Evolutionary conservation across 495 filamentous ascomycete genomes (phyloP).

Genomic region (Xylaria flabelliformis): DNA sequence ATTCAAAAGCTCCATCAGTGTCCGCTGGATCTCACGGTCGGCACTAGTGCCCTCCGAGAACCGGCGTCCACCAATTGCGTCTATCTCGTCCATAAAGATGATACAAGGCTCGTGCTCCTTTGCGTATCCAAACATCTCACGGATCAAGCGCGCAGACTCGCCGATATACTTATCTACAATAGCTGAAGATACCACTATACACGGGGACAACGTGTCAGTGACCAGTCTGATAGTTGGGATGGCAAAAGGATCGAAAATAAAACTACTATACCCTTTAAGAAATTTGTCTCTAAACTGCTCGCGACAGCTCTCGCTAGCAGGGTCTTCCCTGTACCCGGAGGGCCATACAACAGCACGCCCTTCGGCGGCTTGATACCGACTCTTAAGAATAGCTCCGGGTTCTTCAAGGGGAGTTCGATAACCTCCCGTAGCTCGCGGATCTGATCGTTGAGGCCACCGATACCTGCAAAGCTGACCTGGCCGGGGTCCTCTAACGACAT

Average conservation of each 20-base stretch:
- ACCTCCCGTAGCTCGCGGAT: slow-evolving; percentile 98
- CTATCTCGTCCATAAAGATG: slow-evolving; percentile 99
- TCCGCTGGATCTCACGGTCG: slow-evolving; percentile 98
- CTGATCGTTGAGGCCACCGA: slow-evolving; percentile 98
- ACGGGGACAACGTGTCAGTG: slow-evolving; percentile 27
- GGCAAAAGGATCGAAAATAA: slow-evolving; percentile 12
- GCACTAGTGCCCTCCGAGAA: slow-evolving; percentile 99
- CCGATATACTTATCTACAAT: slow-evolving; percentile 99
- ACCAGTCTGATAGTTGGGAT: background rate
- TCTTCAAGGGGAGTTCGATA: slow-evolving; percentile 97
- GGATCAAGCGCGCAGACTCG: slow-evolving; percentile 94
- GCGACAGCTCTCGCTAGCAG: slow-evolving; percentile 94
- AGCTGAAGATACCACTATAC: slow-evolving; percentile 93
- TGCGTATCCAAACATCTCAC: slow-evolving; percentile 99
- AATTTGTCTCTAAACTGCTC: slow-evolving; percentile 97
- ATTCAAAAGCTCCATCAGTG: slow-evolving; percentile 98
- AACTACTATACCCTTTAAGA: slow-evolving; percentile 79
- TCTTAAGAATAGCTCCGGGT: slow-evolving; percentile 94
- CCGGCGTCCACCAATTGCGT: slow-evolving; percentile 95
- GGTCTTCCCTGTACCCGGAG: slow-evolving; percentile 97
- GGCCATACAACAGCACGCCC: slow-evolving; percentile 96
- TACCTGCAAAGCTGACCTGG: slow-evolving; percentile 97
- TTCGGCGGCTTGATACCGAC: slow-evolving; percentile 99
- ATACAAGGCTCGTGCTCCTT: slow-evolving; percentile 99
- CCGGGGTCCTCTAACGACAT: slow-evolving; percentile 99